These are phyloP conservation scores for Trichophyton equinum DNA, from an alignment of 2,329 filamentous ascomycete species.

Conservation along the genomic window DNA sequence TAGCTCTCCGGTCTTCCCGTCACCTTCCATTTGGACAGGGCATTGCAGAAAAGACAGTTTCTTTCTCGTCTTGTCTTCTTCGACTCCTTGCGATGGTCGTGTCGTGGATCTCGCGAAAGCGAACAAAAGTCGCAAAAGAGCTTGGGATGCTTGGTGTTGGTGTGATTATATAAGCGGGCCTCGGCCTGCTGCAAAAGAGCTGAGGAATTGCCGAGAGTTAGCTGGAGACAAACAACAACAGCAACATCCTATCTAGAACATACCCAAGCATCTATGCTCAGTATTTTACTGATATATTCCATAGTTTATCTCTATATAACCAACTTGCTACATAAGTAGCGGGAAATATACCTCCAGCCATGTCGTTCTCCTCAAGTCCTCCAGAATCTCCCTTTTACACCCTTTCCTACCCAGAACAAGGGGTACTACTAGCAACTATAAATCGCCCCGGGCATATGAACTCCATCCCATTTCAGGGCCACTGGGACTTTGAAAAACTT, in stretches of 20 bases:
- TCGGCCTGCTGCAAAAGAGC: neutral
- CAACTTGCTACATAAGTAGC: neutral
- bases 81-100: neutral
- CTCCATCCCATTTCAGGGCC: conserved; percentile 27
- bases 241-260: neutral
- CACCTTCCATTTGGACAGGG: neutral
- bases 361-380: conserved; percentile 10
- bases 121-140: neutral
- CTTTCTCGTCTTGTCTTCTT: neutral
- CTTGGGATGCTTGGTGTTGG: neutral
- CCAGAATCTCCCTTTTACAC: conserved; percentile 15
- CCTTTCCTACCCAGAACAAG: conserved; percentile 29
- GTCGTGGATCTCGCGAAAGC: neutral
- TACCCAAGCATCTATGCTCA: neutral
- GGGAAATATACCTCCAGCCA: neutral
- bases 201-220: neutral
- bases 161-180: neutral
- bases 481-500: conserved; percentile 29
- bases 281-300: neutral
- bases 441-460: conserved; percentile 30
- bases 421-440: conserved; percentile 35
- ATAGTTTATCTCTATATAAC: neutral
- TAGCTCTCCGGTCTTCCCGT: neutral
- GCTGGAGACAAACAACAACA: neutral
- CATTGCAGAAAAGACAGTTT: neutral